Base-by-base conservation (phyloP, 169 alveolate species). In the Eimeria brunetti region DNA sequence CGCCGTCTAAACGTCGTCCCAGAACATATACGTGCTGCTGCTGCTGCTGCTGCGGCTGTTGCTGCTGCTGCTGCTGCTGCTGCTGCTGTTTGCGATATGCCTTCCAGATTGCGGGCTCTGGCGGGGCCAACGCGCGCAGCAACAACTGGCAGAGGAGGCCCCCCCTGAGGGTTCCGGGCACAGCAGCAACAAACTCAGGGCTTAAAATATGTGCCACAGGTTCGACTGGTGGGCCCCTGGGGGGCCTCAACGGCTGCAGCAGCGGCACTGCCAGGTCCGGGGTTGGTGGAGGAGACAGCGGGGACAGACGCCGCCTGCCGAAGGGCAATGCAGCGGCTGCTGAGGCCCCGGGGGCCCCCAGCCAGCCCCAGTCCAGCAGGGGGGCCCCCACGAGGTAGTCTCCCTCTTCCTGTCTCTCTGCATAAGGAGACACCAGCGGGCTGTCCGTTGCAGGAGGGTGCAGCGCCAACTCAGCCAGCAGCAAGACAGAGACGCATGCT, bases 371-470 rank as follows among this genome's bases (percentile, higher is more conserved):
- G 51, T 81, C 89, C 71, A 81, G 46, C 46, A 81, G 46, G 89
- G 89, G 89, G 89, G 89, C 89, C 89, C 89, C 89, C 24, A 33
- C 89, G 49, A 53, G 73, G 18, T n/a, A 76, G 3, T n/a, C 71
- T 51, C 33, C 51, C 8, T 27, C 89, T 51, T 36, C 89, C 5
- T 51, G 71, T 46, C 38, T 5, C 18, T 38, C 85, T 18, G 41
- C 49, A 56, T 24, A 53, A 33, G 30, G 14, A 33, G n/a, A 30
- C 20, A 2, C 22, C 7, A 51, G 53, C 46, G 89, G 71, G 62
- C 27, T 51, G 49, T 53, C 20, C 18, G 46, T 20, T 5, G 12
- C 12, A 53, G 89, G 51, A n/a, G 71, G 73, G 5, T 81, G 89
- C 53, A 81, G 49, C 71, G 51, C 89, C 69, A 81, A n/a, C 73